phyloP scores from a whole-genome alignment of 257 asterid genomes.

The Solanum stenotomum region DNA sequence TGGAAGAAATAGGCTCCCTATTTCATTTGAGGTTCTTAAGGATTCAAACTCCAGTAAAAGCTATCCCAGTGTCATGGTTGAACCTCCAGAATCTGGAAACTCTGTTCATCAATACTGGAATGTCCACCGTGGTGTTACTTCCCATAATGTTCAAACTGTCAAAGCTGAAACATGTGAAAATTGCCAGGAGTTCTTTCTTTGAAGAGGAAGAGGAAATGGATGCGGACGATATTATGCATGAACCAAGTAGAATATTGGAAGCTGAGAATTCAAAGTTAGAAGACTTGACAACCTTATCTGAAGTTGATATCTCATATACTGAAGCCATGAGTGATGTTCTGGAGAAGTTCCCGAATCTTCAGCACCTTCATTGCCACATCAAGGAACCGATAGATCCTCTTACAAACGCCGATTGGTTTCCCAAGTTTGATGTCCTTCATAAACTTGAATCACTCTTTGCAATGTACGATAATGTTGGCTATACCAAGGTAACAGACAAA shows the following conservation, averaged over 20 bases:
- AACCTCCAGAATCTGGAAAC: not conserved
- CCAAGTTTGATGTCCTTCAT: too few species aligned
- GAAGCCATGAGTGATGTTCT: not conserved
- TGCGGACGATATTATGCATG: too few species aligned
- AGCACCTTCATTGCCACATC: not conserved
- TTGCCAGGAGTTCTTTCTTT: accelerated
- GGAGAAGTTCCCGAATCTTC: not conserved
- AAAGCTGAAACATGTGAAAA: not conserved
- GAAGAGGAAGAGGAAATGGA: not conserved
- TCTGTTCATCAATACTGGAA: not conserved
- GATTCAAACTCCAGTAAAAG: too few species aligned
- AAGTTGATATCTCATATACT: not conserved
- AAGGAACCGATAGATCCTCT: not conserved
- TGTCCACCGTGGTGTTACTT: not conserved
- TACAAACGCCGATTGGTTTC: not conserved
- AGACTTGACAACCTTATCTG: not conserved
- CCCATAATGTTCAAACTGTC: not conserved
- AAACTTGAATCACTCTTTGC: too few species aligned
- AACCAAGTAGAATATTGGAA: not conserved
- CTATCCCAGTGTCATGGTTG: not conserved
- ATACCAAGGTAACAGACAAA: too few species aligned
- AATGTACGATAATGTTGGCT: too few species aligned
- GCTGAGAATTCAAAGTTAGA: not conserved
- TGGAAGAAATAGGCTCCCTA: too few species aligned
- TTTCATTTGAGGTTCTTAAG: too few species aligned